phyloP scores from a whole-genome alignment of 495 filamentous ascomycete genomes.

The Aspergillus haitiensis region DNA sequence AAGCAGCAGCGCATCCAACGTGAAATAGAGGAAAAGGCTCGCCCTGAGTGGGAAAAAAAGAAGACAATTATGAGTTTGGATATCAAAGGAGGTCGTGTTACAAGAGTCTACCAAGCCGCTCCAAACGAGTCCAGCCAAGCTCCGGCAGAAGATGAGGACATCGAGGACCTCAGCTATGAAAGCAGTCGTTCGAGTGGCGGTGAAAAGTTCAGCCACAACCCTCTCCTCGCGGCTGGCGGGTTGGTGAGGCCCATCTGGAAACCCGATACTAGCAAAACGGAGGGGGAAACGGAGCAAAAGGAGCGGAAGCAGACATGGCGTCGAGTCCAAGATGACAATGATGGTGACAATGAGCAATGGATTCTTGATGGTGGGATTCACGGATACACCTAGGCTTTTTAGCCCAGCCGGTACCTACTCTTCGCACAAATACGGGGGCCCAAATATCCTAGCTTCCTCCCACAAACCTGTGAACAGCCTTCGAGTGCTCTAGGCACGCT shows the following conservation, averaged over 20 bases:
- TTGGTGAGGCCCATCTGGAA: slow-evolving; percentile 79
- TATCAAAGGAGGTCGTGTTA: slow-evolving; percentile 71
- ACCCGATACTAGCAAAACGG: slow-evolving; percentile 42
- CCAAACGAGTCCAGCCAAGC: slow-evolving; percentile 27
- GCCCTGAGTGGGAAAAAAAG: slow-evolving; percentile 92
- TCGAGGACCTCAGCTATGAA: slow-evolving; percentile 26
- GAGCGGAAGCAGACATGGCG: slow-evolving; percentile 67
- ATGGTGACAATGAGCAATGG: slow-evolving; percentile 81
- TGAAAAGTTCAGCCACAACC: slow-evolving; percentile 79
- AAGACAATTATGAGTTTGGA: slow-evolving; percentile 85
- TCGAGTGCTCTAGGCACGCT: too few relatives aligned
- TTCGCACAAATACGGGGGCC: too few relatives aligned
- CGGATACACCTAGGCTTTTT: slow-evolving; percentile 40
- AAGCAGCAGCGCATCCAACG: slow-evolving; percentile 83
- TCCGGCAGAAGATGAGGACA: slow-evolving; percentile 39
- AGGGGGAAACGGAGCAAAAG: slow-evolving; percentile 38
- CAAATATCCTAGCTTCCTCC: too few relatives aligned
- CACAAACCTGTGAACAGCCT: too few relatives aligned
- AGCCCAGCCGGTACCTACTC: too few relatives aligned
- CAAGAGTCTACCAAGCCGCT: slow-evolving; percentile 64
- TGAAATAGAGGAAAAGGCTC: slow-evolving; percentile 86
- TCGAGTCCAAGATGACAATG: slow-evolving; percentile 85
- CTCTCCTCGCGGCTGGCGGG: slow-evolving; percentile 65
- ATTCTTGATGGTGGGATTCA: slow-evolving; percentile 83
- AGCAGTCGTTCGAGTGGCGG: slow-evolving; percentile 33